phyloP scores from a whole-genome alignment of 2,329 filamentous ascomycete species.

The Pleurostoma richardsiae region DNA sequence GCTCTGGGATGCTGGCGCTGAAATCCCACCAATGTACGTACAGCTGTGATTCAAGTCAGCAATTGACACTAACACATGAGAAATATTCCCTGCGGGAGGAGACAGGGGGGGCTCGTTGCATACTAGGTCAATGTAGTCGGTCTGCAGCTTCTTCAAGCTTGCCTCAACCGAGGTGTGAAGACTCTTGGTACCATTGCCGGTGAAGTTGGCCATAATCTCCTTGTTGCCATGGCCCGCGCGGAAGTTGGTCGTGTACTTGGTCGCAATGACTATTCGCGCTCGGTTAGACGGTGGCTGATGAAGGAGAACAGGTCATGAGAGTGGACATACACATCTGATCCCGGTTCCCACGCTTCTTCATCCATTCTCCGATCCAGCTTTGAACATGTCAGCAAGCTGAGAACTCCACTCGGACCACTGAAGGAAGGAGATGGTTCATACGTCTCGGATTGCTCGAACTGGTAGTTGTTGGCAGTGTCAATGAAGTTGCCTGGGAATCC shows the following conservation, averaged over 20 bases:
- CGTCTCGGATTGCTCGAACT: conserved; percentile 51
- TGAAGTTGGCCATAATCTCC: conserved; percentile 44
- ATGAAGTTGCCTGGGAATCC: conserved; percentile 62
- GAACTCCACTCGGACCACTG: conserved; percentile 4
- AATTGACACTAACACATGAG: not conserved
- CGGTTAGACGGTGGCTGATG: no score
- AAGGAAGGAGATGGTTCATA: conserved; percentile 6
- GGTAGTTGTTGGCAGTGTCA: conserved; percentile 67
- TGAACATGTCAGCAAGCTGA: conserved; percentile 47
- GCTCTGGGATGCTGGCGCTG: conserved; percentile 46
- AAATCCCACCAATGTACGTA: conserved; percentile 55
- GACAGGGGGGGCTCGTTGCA: conserved; percentile 9
- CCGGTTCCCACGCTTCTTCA: conserved; percentile 57
- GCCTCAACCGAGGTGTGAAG: conserved; percentile 48
- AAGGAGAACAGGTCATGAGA: no score
- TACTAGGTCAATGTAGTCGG: conserved; percentile 64
- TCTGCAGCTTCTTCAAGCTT: conserved; percentile 58
- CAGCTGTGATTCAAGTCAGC: conserved; percentile 18
- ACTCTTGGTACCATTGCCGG: conserved; percentile 59
- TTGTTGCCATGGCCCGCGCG: conserved; percentile 29
- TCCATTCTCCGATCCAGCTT: conserved; percentile 65
- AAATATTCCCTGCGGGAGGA: no score
- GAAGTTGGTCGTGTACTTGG: conserved; percentile 62
- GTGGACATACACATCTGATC: conserved; percentile 53
- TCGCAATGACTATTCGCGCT: conserved; percentile 52